Percentiles rank a stretch among this genome's conserved stretches.
phyloP scores from a whole-genome alignment of 2,329 filamentous ascomycete genomes.

The Shiraia bambusicola region DNA sequence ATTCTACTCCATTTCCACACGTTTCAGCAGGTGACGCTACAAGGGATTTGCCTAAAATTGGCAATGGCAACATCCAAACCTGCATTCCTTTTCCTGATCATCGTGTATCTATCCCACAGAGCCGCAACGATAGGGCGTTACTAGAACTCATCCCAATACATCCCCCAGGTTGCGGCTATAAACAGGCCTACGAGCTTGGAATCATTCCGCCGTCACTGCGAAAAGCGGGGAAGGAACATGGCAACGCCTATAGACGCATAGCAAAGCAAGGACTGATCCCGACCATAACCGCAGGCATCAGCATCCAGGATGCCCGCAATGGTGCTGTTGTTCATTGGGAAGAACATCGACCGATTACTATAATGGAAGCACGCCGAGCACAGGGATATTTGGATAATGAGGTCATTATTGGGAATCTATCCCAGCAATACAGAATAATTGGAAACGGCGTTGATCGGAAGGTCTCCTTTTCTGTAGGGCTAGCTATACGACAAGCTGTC shows the following conservation, averaged over 20 bases:
- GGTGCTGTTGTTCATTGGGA: constrained; percentile 65
- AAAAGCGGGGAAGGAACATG: constrained; percentile 18
- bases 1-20: constrained; percentile 62
- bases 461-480: constrained; percentile 66
- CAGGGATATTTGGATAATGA: constrained; percentile 73
- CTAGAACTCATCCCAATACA: constrained; percentile 61
- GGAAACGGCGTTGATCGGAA: constrained; percentile 76
- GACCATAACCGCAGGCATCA: constrained; percentile 62
- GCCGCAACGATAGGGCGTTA: constrained; percentile 44
- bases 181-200: constrained; percentile 39
- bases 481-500: constrained; percentile 49
- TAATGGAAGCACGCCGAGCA: constrained; percentile 68
- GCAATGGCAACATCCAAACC: constrained; percentile 61
- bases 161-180: constrained; percentile 43
- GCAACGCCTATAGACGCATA: constrained; percentile 54
- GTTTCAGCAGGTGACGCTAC: constrained; percentile 58
- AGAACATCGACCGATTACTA: constrained; percentile 60
- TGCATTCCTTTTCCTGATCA: constrained; percentile 72
- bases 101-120: constrained; percentile 42
- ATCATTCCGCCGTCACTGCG: constrained; percentile 33
- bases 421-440: constrained; percentile 64
- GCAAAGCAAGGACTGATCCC: constrained; percentile 56
- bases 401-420: constrained; percentile 61
- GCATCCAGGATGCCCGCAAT: constrained; percentile 56
- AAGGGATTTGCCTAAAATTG: constrained; percentile 62